Base-by-base conservation (phyloP, 2,329 filamentous ascomycete genomes). In the Cadophora luteo-olivacea region DNA sequence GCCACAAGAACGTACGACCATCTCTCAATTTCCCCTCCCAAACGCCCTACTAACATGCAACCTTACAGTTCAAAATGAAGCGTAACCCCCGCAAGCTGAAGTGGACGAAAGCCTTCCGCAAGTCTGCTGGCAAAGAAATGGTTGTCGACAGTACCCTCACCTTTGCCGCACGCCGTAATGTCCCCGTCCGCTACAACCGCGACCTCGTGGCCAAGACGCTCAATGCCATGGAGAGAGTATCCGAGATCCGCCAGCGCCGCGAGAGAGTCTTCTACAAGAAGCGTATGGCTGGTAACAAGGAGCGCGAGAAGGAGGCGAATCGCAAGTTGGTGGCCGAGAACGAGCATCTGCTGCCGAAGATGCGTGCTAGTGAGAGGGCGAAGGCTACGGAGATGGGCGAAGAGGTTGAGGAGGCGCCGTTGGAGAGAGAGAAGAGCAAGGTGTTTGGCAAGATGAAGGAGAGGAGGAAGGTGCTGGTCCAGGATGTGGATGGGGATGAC, bases 31-130 rank as follows among this genome's bases (percentile, higher is more conserved):
- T 4, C 24, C n/a, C 33, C 52, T n/a, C 33, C 29, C 41, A 45
- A 41, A n/a, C 11, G 6, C 33, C 8, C 22, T 57, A 51, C 66
- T 70, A 55, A 70, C 48, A 58, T 9, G 1, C 32, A 11, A 32
- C 4, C 51, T 25, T 12, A 63, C 73, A 89, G 85, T 97, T 97
- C 88, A 96, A 97, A 84, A 97, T 97, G 93, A 97, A 97, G 91
- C 91, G 96, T 74, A 97, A 98, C 83, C 94, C 95, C 45, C 90
- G 95, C 80, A 97, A 97, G 82, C 88, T 98, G 76, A 96, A 94
- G 82, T 97, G 95, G 96, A 97, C 95, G 71, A 97, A 97, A 86
- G 90, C 93, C 64, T 95, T 94, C 87, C 91, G 94, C 78, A 91
- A 91, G 79, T 88, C 91, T 22, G 91, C 92, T 68, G 93, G 93